Percentiles rank a stretch among this genome's conserved stretches.
These are phyloP conservation scores for Coemansia sp. DNA, from an alignment of 192 early-diverging fungal genomes.

Conservation along the genomic window DNA sequence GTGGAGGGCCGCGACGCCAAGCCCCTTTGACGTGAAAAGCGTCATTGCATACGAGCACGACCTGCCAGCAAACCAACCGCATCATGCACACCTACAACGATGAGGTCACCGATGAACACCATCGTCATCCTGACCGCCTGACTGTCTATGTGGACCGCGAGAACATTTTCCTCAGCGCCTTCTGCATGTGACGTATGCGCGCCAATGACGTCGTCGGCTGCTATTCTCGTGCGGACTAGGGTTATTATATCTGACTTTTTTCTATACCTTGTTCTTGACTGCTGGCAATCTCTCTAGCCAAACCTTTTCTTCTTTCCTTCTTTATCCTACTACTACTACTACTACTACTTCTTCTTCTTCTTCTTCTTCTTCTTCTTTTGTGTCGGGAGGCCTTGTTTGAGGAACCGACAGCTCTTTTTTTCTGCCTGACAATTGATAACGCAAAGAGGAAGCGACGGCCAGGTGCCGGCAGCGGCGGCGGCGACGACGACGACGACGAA, in stretches of 20 bases:
- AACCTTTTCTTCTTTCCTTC: too few relatives aligned
- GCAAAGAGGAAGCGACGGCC: too few relatives aligned
- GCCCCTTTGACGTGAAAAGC: slow-evolving; percentile 28
- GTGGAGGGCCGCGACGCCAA: slow-evolving; percentile 27
- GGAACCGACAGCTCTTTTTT: too few relatives aligned
- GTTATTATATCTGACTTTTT: not conserved
- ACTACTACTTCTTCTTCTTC: not conserved
- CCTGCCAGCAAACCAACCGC: slow-evolving; percentile 32
- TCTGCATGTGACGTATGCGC: slow-evolving; percentile 14
- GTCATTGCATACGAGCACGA: slow-evolving; percentile 23
- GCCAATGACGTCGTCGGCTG: not conserved
- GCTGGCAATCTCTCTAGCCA: not conserved
- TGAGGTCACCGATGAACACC: slow-evolving; percentile 22
- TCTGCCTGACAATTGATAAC: too few relatives aligned
- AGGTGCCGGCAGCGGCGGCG: too few relatives aligned
- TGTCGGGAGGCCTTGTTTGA: too few relatives aligned
- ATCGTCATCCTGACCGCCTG: slow-evolving; percentile 20
- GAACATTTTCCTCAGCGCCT: slow-evolving; percentile 35
- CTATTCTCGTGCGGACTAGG: not conserved
- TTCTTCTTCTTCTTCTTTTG: not conserved
- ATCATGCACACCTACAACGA: slow-evolving; percentile 34
- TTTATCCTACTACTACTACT: too few relatives aligned
- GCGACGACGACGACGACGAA: slow-evolving; percentile 7
- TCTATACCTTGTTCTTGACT: not conserved
- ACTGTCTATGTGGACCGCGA: slow-evolving; percentile 42